These are phyloP conservation scores for Heimioporus retisporus DNA, from an alignment of 1,284 basidiomycete species.

Conservation along the genomic window DNA sequence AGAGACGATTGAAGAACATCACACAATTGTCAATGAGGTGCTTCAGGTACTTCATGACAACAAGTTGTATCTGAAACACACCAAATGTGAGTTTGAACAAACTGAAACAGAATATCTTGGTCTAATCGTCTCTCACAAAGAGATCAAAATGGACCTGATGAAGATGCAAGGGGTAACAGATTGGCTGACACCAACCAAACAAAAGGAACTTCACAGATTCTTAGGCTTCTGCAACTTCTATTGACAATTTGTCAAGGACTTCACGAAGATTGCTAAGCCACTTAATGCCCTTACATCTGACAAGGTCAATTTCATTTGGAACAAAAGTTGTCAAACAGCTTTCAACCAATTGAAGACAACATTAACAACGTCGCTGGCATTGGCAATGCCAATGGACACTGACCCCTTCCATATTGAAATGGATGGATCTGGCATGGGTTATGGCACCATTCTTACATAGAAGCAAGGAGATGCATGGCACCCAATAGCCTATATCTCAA, in stretches of 20 bases:
- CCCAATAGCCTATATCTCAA: neutral
- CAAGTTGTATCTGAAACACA: neutral
- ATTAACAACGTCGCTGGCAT: neutral
- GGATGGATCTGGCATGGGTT: too few relatives aligned
- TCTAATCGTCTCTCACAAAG: conserved; percentile 35
- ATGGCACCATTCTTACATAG: too few relatives aligned
- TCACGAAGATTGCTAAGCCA: too few relatives aligned
- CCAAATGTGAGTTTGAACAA: conserved; percentile 51
- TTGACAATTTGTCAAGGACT: too few relatives aligned
- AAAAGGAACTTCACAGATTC: too few relatives aligned
- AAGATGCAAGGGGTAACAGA: conserved; percentile 26
- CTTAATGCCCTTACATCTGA: too few relatives aligned
- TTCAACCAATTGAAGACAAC: too few relatives aligned
- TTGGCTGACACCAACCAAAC: too few relatives aligned
- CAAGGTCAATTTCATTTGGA: too few relatives aligned
- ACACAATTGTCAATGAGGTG: neutral
- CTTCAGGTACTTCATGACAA: neutral
- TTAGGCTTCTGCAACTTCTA: too few relatives aligned
- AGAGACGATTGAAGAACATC: neutral
- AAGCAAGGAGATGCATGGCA: too few relatives aligned
- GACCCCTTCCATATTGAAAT: neutral
- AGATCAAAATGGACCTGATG: conserved; percentile 39
- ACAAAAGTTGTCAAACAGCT: too few relatives aligned
- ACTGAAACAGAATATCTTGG: conserved; percentile 36
- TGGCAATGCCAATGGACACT: neutral